These are phyloP conservation scores for Neofusicoccum ribis DNA, from an alignment of 2,329 filamentous ascomycete genomes.

Conservation along the genomic window DNA sequence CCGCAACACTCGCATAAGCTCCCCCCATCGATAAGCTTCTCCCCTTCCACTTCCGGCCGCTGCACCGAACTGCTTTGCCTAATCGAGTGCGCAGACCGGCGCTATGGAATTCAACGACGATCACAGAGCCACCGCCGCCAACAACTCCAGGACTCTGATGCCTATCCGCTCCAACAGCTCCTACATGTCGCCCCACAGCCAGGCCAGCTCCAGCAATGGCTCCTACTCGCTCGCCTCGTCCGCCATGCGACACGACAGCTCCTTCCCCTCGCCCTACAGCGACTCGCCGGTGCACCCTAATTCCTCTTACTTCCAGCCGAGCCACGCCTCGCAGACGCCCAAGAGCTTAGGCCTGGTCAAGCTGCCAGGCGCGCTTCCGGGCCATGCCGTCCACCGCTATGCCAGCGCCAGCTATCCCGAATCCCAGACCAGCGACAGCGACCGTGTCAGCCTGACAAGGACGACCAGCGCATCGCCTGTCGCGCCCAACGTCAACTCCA, in stretches of 20 bases:
- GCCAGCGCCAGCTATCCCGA: constrained; percentile 11
- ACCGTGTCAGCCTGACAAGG: not conserved
- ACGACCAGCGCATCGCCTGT: constrained; percentile 10
- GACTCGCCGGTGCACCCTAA: constrained; percentile 10
- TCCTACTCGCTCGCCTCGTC: not conserved
- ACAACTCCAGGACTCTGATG: constrained; percentile 10
- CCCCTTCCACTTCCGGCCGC: constrained; percentile 15
- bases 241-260: constrained; percentile 8
- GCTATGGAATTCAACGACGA: constrained; percentile 18
- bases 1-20: constrained; percentile 17
- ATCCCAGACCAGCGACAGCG: constrained; percentile 13
- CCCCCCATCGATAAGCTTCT: constrained; percentile 17
- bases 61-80: constrained; percentile 16
- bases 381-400: constrained; percentile 5
- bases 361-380: not conserved
- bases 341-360: constrained; percentile 4
- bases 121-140: constrained; percentile 4
- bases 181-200: constrained; percentile 10
- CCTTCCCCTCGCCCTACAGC: constrained; percentile 10
- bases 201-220: constrained; percentile 12
- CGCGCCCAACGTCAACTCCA: constrained; percentile 4
- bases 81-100: constrained; percentile 15
- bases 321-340: not conserved
- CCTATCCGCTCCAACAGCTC: constrained; percentile 9
- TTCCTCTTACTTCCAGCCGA: constrained; percentile 3